Conservation (phyloP, 129 eudicot genomes). For the Artemisia annua region DNA sequence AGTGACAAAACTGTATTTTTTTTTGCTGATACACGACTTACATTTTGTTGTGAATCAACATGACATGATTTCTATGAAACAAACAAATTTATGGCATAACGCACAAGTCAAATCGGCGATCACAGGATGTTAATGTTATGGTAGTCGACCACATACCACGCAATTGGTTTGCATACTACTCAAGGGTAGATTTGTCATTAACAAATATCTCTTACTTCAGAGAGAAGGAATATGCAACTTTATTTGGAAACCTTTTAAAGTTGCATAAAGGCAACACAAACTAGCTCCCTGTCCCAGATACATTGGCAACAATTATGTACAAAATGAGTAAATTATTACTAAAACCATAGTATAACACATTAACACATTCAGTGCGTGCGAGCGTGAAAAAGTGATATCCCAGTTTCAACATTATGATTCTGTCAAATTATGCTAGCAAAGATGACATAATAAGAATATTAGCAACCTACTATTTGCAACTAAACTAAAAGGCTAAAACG, state of each 20-base stretch:
- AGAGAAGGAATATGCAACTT: slow-evolving; percentile 29
- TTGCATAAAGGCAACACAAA: slow-evolving; percentile 27
- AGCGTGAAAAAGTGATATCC: not conserved
- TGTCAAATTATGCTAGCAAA: not conserved
- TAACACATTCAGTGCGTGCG: too few relatives aligned
- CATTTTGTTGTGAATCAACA: not conserved
- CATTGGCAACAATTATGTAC: slow-evolving; percentile 1
- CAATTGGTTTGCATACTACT: not conserved
- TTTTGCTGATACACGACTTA: not conserved
- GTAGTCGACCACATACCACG: not conserved
- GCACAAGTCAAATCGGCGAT: not conserved
- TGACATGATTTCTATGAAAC: too few relatives aligned
- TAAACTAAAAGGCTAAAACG: not conserved
- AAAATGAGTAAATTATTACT: not conserved
- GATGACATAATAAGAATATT: not conserved
- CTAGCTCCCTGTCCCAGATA: slow-evolving; percentile 15
- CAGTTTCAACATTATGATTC: too few relatives aligned
- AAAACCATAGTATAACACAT: not conserved
- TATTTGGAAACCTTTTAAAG: slow-evolving; percentile 20
- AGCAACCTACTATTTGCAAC: not conserved
- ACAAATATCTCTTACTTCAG: slow-evolving; percentile 29
- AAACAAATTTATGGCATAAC: too few relatives aligned
- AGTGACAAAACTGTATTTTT: not conserved
- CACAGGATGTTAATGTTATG: not conserved
- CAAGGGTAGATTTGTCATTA: not conserved